These are phyloP conservation scores for Podaxis carcinomalis DNA, from an alignment of 768 basidiomycete genomes.

Conservation along the genomic window DNA sequence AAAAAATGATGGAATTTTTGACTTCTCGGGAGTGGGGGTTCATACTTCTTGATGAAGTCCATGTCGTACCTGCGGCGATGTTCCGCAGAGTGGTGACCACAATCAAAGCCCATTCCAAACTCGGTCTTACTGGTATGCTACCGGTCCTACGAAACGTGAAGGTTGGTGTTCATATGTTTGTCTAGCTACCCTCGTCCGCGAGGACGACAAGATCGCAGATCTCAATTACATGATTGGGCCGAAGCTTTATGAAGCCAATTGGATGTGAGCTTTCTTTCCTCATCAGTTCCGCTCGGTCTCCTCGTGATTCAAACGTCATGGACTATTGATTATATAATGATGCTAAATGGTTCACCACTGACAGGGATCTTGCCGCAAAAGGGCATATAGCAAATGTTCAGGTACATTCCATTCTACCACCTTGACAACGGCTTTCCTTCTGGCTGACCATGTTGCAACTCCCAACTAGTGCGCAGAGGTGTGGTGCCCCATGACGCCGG, in stretches of 20 bases:
- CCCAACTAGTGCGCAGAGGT: conserved; percentile 88
- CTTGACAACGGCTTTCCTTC: background rate
- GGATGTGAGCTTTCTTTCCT: conserved; percentile 62
- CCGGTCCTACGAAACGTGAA: conserved; percentile 6
- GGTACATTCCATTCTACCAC: conserved; percentile 41
- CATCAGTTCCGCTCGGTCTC: background rate
- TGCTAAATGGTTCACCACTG: conserved; percentile 12
- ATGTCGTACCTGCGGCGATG: conserved; percentile 98
- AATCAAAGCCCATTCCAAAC: conserved; percentile 98
- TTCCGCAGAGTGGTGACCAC: conserved; percentile 97
- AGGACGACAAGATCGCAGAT: conserved; percentile 98
- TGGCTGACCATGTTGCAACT: conserved; percentile 7
- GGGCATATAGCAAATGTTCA: conserved; percentile 99
- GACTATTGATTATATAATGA: conserved; percentile 14
- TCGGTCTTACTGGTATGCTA: conserved; percentile 85
- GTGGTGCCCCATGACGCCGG: conserved; percentile 99
- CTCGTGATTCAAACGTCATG: background rate
- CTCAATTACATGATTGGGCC: conserved; percentile 99
- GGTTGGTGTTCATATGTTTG: background rate
- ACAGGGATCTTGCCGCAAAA: conserved; percentile 91
- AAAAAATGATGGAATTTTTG: conserved; percentile 99
- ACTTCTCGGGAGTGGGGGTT: conserved; percentile 99
- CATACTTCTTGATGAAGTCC: conserved; percentile 95
- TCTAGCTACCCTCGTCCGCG: conserved; percentile 92
- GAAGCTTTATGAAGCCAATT: conserved; percentile 98